Percentiles rank a stretch among this genome's conserved stretches.
Conservation (phyloP, 2,329 filamentous ascomycete genomes). For the Xylaria sp. region DNA sequence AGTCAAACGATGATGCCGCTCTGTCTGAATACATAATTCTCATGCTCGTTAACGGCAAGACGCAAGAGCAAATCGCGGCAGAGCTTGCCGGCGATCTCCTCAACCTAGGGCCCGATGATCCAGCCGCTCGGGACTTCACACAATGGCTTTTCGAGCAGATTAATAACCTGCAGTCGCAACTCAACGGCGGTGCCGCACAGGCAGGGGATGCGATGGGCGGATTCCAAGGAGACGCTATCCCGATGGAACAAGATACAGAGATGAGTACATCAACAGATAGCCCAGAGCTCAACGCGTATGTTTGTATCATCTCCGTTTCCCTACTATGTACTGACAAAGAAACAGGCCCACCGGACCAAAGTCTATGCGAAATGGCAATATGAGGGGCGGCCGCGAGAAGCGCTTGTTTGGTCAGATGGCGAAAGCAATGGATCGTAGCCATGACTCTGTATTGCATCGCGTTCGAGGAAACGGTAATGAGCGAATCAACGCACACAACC, state of each 20-base stretch:
- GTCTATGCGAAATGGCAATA: slow-evolving; percentile 78
- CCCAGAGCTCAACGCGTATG: slow-evolving; percentile 69
- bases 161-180: slow-evolving; percentile 70
- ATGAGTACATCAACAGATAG: slow-evolving; percentile 70
- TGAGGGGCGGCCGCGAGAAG: slow-evolving; percentile 72
- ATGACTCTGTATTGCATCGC: slow-evolving; percentile 81
- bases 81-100: slow-evolving; percentile 92
- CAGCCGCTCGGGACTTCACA: slow-evolving; percentile 83
- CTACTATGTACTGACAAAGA: slow-evolving; percentile 53
- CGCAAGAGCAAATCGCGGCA: slow-evolving; percentile 84
- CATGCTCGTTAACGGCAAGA: slow-evolving; percentile 96
- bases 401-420: slow-evolving; percentile 87
- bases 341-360: slow-evolving; percentile 90
- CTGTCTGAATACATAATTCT: slow-evolving; percentile 96
- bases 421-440: slow-evolving; percentile 80
- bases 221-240: slow-evolving; percentile 44
- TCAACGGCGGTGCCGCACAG: slow-evolving; percentile 61
- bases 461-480: slow-evolving; percentile 79
- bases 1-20: slow-evolving; percentile 73
- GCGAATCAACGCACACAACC: slow-evolving; percentile 81
- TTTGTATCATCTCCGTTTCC: slow-evolving; percentile 37
- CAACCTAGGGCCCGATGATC: slow-evolving; percentile 82
- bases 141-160: slow-evolving; percentile 95
- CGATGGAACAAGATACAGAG: slow-evolving; percentile 71
- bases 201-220: slow-evolving; percentile 41